Evolutionary conservation across 208 protist genomes (phyloP).

Genomic region (Leishmania gerbilli): DNA sequence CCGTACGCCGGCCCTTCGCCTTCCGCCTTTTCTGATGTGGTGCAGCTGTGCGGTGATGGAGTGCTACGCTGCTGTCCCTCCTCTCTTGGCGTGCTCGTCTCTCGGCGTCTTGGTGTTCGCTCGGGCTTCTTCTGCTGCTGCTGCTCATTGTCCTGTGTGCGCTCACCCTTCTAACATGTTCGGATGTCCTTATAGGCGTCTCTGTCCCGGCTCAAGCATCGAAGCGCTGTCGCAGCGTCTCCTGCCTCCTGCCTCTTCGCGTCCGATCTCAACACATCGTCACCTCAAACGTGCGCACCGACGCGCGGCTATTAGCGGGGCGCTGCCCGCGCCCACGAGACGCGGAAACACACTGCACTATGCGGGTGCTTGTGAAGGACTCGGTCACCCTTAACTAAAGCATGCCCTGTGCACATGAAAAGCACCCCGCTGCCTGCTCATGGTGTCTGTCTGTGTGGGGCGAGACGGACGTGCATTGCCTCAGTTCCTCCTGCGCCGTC

Average conservation of each 20-base stretch:
- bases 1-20: not conserved
- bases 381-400: not conserved
- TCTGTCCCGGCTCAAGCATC: not conserved
- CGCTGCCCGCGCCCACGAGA: not conserved
- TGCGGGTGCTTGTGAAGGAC: not conserved
- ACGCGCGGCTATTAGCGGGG: not conserved
- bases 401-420: not conserved
- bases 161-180: not conserved
- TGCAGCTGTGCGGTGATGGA: not conserved
- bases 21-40: not conserved
- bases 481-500: not conserved
- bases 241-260: not conserved
- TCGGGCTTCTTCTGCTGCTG: not conserved
- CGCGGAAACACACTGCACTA: not conserved
- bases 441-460: not conserved
- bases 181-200: not conserved
- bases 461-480: not conserved
- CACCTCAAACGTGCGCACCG: not conserved
- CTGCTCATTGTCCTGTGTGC: not conserved
- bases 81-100: not conserved
- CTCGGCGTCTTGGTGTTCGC: too few species aligned
- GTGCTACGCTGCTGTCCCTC: not conserved
- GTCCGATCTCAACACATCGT: not conserved
- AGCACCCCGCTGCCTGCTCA: not conserved
- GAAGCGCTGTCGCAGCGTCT: not conserved